Conservation (phyloP, 2,329 filamentous ascomycete species). For the Karstenula rhodostoma region DNA sequence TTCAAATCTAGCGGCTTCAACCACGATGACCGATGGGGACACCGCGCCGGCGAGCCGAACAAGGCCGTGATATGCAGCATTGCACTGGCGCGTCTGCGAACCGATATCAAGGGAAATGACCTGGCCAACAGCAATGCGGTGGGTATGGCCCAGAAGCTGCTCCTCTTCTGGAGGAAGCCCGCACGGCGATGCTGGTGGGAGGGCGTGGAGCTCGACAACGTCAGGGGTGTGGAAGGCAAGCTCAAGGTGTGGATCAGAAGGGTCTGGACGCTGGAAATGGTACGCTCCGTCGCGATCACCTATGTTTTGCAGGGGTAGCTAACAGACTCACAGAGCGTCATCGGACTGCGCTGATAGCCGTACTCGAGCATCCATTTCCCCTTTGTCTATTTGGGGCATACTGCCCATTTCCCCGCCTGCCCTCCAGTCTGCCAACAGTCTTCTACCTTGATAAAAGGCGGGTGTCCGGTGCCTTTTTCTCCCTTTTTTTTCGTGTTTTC, state of each 20-base stretch:
- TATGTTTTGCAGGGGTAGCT: conserved; percentile 13
- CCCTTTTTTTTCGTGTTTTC: too few species aligned
- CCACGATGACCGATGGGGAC: conserved; percentile 93
- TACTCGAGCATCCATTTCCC: not conserved
- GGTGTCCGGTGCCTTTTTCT: conserved; percentile 6
- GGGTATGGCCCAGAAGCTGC: conserved; percentile 97
- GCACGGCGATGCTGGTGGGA: conserved; percentile 99
- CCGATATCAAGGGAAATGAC: conserved; percentile 83
- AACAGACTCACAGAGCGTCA: conserved; percentile 70
- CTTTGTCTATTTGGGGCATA: not conserved
- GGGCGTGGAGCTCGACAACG: conserved; percentile 86
- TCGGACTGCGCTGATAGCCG: conserved; percentile 72
- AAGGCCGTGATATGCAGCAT: conserved; percentile 98
- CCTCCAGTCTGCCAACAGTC: not conserved
- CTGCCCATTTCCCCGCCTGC: not conserved
- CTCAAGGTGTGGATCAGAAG: conserved; percentile 98
- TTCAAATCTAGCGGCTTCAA: conserved; percentile 80
- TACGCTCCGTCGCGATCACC: conserved; percentile 40
- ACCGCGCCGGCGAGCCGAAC: conserved; percentile 95
- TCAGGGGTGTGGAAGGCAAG: conserved; percentile 89
- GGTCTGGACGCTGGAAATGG: conserved; percentile 98
- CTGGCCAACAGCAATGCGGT: conserved; percentile 79
- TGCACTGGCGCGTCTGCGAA: conserved; percentile 88
- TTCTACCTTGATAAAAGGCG: conserved; percentile 19
- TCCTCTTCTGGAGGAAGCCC: conserved; percentile 98